Evolutionary conservation across 208 protist genomes (phyloP).

Genomic region (Porcisia deanei): DNA sequence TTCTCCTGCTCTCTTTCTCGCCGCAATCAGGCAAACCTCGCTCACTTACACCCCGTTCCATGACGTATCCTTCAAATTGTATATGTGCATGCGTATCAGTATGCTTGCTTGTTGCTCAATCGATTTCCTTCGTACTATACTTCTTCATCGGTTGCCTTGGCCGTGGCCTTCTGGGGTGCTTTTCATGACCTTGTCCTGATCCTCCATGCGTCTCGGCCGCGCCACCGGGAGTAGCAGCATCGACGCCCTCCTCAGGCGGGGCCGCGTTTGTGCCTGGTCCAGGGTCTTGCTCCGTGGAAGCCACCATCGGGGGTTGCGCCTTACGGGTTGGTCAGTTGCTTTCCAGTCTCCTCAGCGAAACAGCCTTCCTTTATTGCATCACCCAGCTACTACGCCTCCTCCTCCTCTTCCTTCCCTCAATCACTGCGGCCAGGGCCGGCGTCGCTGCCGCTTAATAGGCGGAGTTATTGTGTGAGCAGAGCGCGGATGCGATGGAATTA

Average conservation of each 20-base stretch:
- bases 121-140: neutral
- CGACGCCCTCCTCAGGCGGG: neutral
- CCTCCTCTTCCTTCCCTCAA: neutral
- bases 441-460: conserved; percentile 18
- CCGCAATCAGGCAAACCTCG: neutral
- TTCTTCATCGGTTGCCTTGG: conserved; percentile 14
- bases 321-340: neutral
- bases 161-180: conserved; percentile 9
- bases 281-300: neutral
- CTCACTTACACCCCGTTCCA: neutral
- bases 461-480: conserved; percentile 10
- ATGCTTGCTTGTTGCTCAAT: neutral
- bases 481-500: conserved; percentile 9
- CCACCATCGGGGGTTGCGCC: neutral
- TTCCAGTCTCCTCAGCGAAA: neutral
- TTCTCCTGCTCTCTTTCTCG: neutral
- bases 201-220: neutral
- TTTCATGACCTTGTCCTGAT: conserved; percentile 7
- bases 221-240: neutral
- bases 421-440: neutral
- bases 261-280: neutral
- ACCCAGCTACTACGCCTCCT: neutral
- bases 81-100: neutral
- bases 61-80: neutral
- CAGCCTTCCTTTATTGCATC: neutral